A percentile compares a stretch with the other conserved stretches of the same genome.
Conservation (phyloP, 2,329 filamentous ascomycete species). For the Aspergillaceae sp. region DNA sequence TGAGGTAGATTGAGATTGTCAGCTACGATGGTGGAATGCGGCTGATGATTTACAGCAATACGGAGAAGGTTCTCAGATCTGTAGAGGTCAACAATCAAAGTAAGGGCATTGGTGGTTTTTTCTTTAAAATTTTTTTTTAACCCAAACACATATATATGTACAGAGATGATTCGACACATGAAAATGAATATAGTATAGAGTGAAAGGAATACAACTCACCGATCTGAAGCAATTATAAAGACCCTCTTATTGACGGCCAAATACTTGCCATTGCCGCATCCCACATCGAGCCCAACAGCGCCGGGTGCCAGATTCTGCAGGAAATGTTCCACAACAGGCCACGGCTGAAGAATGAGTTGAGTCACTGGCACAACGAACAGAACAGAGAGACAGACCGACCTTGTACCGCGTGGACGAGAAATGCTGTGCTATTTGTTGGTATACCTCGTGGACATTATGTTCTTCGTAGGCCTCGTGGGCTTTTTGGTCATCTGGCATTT, state of each 20-base stretch:
- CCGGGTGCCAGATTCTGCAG: conserved; percentile 58
- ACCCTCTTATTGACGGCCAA: conserved; percentile 66
- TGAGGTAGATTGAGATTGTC: conserved; percentile 81
- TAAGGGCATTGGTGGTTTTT: not conserved
- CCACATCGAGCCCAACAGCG: conserved; percentile 77
- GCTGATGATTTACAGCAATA: conserved; percentile 50
- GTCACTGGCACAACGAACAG: not conserved
- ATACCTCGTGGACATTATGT: conserved; percentile 82
- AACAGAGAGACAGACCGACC: conserved; percentile 33
- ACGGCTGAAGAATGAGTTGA: conserved; percentile 49
- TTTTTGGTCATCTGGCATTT: conserved; percentile 7
- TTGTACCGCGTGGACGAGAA: conserved; percentile 52
- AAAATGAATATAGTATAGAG: conserved; percentile 32
- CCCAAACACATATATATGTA: not conserved
- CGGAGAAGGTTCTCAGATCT: conserved; percentile 52
- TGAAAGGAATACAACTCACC: conserved; percentile 48
- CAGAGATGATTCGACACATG: conserved; percentile 8
- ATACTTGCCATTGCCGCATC: conserved; percentile 97
- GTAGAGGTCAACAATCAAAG: conserved; percentile 1
- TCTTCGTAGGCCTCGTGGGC: conserved; percentile 57
- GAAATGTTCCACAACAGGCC: conserved; percentile 82
- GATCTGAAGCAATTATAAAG: conserved; percentile 77
- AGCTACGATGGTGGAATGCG: conserved; percentile 65
- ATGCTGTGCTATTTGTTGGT: conserved; percentile 50
- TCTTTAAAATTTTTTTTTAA: not conserved